Base-by-base conservation (phyloP, 1,284 basidiomycete genomes). In the Puccinia triticina region DNA sequence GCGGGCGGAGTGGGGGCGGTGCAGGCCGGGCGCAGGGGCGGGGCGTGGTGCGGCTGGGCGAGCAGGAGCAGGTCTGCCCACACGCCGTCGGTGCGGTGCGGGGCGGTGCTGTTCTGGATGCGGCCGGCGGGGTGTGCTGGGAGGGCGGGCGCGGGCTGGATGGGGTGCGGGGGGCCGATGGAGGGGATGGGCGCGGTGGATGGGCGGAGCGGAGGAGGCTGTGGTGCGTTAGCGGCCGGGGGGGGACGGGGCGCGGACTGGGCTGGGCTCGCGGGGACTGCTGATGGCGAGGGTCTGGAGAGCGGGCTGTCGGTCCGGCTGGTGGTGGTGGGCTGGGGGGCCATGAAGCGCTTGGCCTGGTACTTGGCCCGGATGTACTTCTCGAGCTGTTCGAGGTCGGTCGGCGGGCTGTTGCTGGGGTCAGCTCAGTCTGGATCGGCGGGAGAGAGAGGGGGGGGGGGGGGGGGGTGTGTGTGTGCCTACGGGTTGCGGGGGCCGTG, bases 331-430 rank as follows among this genome's bases (percentile, higher is more conserved):
- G 4, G 32, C 64, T 34, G 21, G 37, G 37, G 16, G 23, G 69
- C 46, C 43, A 61, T 43, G 82, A 83, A 0, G 61, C 14, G 57
- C 23, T 77, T 73, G 71, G 83, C 84, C 83, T 87, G 86, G 85
- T 88, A 88, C 84, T 88, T 87, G 72, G 84, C 83, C n/a, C 87
- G 84, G 26, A 87, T 86, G 84, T 85, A 87, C 77, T 84, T 84
- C 73, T 87, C 87, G 26, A 88, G 84, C 59, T 87, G 86, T 48
- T 86, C 85, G 61, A 87, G 84, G 18, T 86, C 85, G 5, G 86
- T 85, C 0, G 87, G 87, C n/a, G 87, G 87, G 2, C 86, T 85
- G 71, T 14, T 23, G n/a, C 43, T 66, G 34, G n/a, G n/a, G n/a
- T n/a, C n/a, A n/a, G n/a, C n/a, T n/a, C n/a, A 29, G 34, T 32